Evolutionary conservation across 306 rosid genomes (phyloP), one percentile per base, ranked within the genome.

Genomic region (Prosopis cineraria): DNA sequence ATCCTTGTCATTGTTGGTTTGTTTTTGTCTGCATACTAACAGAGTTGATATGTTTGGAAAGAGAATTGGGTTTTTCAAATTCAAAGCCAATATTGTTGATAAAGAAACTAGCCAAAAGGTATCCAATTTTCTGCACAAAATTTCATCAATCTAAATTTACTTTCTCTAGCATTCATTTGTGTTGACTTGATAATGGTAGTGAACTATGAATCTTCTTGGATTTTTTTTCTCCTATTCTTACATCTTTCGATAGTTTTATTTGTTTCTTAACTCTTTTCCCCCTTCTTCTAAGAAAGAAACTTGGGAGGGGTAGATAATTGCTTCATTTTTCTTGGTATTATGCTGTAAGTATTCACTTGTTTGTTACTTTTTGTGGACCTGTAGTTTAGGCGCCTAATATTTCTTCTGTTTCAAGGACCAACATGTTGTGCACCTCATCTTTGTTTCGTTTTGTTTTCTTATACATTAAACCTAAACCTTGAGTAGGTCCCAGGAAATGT

Each of bases 1-100:
- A 64, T 63, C 4, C 11, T 22, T 45, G 34, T 44, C 30, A 78
- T 41, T 58, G 60, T 30, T 63, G 45, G n/a, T n/a, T 78, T 19
- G 48, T 73, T 14, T 62, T 34, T 69, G 60, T 47, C 10, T 27
- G 24, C 31, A 22, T 33, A 33, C 73, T 68, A 63, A 60, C 80
- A 94, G 98, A 31, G 92, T 92, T 55, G 98, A 94, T 89, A 89
- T 90, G 95, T 92, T 94, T 82, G 97, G 97, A 75, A 82, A 87
- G 78, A 89, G 87, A 68, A 80, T 92, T 43, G 98, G 98, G 4
- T 94, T 94, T 85, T 87, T 94, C 81, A 94, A 94, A 78, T 94
- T 94, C 77, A 80, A 84, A 83, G 98, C 98, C 37, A 95, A 94
- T 53, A 83, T 94, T 87, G 39, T 85, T 75, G 93, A 92, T 80